Evolutionary conservation across 768 basidiomycete species (phyloP).

Genomic region (Cubamyces sp.): DNA sequence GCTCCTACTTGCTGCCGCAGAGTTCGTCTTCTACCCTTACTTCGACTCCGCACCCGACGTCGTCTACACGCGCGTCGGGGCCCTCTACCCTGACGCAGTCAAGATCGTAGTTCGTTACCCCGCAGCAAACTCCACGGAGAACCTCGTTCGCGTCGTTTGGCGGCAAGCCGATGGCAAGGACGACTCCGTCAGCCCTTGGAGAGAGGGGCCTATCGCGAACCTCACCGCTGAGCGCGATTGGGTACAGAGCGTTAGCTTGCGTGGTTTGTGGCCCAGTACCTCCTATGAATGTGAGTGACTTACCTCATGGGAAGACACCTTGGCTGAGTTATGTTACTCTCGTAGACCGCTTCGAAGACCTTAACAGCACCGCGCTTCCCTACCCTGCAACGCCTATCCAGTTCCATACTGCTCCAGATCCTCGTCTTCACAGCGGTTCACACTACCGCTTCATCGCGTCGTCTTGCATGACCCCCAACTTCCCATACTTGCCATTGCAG

Average conservation of each 20-base stretch:
- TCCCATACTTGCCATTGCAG: slow-evolving; percentile 66
- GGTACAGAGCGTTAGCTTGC: slow-evolving; percentile 56
- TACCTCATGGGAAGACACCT: slow-evolving; percentile 5
- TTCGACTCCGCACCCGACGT: slow-evolving; percentile 58
- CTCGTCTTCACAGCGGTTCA: slow-evolving; percentile 52
- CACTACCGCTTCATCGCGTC: slow-evolving; percentile 73
- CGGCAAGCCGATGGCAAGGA: slow-evolving; percentile 38
- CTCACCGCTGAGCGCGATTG: slow-evolving; percentile 56
- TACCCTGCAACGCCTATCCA: slow-evolving; percentile 53
- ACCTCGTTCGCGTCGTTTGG: slow-evolving; percentile 48
- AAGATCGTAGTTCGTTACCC: slow-evolving; percentile 71
- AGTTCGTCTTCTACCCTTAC: slow-evolving; percentile 60
- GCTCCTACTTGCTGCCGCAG: slow-evolving; percentile 43
- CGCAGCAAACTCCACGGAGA: slow-evolving; percentile 36
- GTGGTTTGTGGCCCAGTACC: slow-evolving; percentile 69
- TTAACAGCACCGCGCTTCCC: slow-evolving; percentile 51
- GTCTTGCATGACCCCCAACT: slow-evolving; percentile 72
- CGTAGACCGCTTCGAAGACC: slow-evolving; percentile 47
- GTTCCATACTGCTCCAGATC: slow-evolving; percentile 79
- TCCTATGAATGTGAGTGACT: slow-evolving; percentile 65
- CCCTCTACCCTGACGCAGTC: slow-evolving; percentile 63
- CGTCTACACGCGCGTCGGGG: slow-evolving; percentile 70
- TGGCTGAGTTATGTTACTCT: not conserved
- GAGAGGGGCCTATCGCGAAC: slow-evolving; percentile 53
- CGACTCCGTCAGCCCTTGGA: slow-evolving; percentile 43